phyloP scores from a whole-genome alignment of 2,329 filamentous ascomycete genomes.

The Sarocladium oryzae region DNA sequence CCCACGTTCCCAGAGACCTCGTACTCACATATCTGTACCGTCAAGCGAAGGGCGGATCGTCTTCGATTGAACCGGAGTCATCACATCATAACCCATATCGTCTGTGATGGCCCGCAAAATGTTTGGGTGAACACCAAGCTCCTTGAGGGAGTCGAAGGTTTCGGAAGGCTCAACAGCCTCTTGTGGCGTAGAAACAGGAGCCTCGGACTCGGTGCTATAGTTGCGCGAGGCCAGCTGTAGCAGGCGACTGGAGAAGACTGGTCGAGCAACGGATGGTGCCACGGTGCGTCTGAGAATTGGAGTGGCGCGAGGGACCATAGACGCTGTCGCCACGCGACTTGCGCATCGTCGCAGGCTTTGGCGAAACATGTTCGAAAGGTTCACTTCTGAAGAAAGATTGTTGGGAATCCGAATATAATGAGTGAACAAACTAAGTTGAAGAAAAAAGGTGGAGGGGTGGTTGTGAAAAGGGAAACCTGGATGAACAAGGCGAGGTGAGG shows the following conservation, averaged over 20 bases:
- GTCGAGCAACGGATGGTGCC: slow-evolving; percentile 17
- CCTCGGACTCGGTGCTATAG: slow-evolving; percentile 35
- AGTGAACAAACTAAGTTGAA: neutral
- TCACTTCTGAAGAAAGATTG: neutral
- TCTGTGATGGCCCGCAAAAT: slow-evolving; percentile 63
- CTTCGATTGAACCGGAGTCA: slow-evolving; percentile 87
- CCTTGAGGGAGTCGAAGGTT: slow-evolving; percentile 38
- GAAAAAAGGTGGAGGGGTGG: neutral
- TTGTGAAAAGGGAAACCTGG: neutral
- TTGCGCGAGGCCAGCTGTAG: slow-evolving; percentile 10
- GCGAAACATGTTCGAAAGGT: slow-evolving; percentile 24
- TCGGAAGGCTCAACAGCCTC: slow-evolving; percentile 22
- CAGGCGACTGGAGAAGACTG: slow-evolving; percentile 19
- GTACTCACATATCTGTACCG: slow-evolving; percentile 72
- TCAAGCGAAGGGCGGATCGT: slow-evolving; percentile 76
- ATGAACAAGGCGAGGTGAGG: neutral
- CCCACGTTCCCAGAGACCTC: neutral
- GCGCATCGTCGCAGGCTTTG: slow-evolving; percentile 33
- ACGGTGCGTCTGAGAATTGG: slow-evolving; percentile 15
- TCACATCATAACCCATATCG: slow-evolving; percentile 69
- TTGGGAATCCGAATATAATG: neutral
- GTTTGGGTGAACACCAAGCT: slow-evolving; percentile 51
- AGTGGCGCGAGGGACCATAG: slow-evolving; percentile 16
- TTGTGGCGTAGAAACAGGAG: slow-evolving; percentile 18
- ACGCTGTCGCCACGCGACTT: slow-evolving; percentile 22